Evolutionary conservation across 2,329 filamentous ascomycete genomes (phyloP), one percentile per base, ranked within the genome.

Genomic region (Fusarium paranaense): DNA sequence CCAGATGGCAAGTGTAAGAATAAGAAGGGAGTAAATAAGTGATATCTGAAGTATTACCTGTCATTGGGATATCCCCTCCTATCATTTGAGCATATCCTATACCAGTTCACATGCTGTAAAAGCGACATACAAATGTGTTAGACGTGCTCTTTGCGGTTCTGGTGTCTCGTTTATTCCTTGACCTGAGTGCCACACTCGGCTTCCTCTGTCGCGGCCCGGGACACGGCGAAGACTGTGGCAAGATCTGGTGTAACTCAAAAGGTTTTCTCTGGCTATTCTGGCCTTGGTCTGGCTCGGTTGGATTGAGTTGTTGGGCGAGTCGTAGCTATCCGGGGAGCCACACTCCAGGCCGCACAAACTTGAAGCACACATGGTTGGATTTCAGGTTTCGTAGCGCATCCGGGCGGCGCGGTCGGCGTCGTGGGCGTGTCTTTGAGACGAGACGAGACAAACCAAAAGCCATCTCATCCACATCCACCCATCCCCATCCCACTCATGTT

Each of bases 391-490:
- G 50, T 62, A 57, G 45, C 47, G 63, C 54, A 52, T 61, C 42
- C 42, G 35, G 64, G 45, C 57, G 32, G 61, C 47, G 66, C 61
- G 40, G 66, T 62, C 56, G 63, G 45, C 25, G 45, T 50, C 16
- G 45, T 50, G 45, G 45, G 56, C 42, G 64, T 57, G 54, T 16
- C 45, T 67, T 58, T 54, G 64, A 68, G 73, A 66, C 70, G 52
- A 71, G 68, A 74, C 58, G 67, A 69, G 52, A 57, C 50, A 69
- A 66, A 67, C 58, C 54, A 73, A 59, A 62, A 62, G 52, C 67
- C 63, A 62, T 72, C 45, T 60, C 65, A 73, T 66, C 45, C 45
- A 70, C 52, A 71, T 60, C 57, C 62, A 75, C 64, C 62, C n/a
- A 45, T 50, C 45, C 61, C 64, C 18, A 45, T 50, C 45, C 45